phyloP scores from a whole-genome alignment of 805 yeast genomes.

The Suhomyces kilbournensis region DNA sequence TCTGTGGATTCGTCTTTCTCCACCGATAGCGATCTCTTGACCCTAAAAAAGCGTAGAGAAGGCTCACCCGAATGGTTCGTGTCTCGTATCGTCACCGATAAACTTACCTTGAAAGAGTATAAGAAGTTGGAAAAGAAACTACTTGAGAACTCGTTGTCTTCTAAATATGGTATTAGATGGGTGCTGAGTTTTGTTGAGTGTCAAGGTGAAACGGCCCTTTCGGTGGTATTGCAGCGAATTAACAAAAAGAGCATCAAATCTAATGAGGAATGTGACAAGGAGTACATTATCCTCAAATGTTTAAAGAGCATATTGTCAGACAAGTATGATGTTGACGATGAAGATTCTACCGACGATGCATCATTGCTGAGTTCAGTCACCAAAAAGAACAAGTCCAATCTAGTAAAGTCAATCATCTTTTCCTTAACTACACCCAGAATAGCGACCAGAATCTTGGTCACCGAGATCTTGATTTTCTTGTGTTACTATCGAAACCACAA shows the following conservation, averaged over 20 bases:
- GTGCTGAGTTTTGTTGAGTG: conserved; percentile 31
- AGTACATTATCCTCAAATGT: conserved; percentile 36
- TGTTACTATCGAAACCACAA: conserved; percentile 24
- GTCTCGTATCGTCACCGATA: conserved; percentile 33
- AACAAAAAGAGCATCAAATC: conserved; percentile 43
- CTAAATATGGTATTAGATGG: conserved; percentile 27
- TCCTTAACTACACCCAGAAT: conserved; percentile 41
- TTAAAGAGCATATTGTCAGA: conserved; percentile 32
- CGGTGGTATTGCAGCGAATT: conserved; percentile 35
- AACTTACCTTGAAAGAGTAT: conserved; percentile 30
- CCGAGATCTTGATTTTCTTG: conserved; percentile 41
- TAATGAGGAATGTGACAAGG: conserved; percentile 43
- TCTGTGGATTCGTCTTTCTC: conserved; percentile 9
- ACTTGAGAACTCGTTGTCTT: conserved; percentile 15
- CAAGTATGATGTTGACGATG: conserved; percentile 11
- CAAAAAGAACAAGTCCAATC: conserved; percentile 26
- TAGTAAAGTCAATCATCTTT: conserved; percentile 35
- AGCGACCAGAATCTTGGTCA: conserved; percentile 38
- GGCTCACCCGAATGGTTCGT: conserved; percentile 44
- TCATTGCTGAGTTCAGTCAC: conserved; percentile 9
- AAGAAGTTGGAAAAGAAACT: conserved; percentile 34
- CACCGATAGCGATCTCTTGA: conserved; percentile 12
- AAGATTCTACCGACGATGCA: conserved; percentile 7
- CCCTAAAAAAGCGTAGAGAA: conserved; percentile 28
- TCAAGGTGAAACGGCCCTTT: conserved; percentile 43